A percentile compares a stretch with the other conserved stretches of the same genome.
Evolutionary conservation across 2,329 filamentous ascomycete species (phyloP).

Genomic region (Scedosporium minutisporum): DNA sequence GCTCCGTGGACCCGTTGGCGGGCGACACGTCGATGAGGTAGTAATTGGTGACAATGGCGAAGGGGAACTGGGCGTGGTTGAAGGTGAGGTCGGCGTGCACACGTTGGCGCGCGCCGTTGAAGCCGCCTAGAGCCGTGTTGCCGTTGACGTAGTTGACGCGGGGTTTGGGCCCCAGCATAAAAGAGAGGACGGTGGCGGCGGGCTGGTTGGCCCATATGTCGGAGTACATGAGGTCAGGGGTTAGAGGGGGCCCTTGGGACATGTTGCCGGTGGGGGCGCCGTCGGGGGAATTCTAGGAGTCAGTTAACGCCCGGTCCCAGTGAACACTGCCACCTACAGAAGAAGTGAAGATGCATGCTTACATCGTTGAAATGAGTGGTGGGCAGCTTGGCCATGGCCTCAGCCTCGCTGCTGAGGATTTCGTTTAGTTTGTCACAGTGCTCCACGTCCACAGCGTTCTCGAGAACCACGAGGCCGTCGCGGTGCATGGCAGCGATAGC

Average conservation of each 20-base stretch:
- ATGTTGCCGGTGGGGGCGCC: conserved; percentile 12
- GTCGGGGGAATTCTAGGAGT: conserved; percentile 9
- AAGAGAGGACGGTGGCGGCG: conserved; percentile 4
- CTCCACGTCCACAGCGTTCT: conserved; percentile 7
- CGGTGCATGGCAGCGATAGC: conserved; percentile 7
- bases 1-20: conserved; percentile 12
- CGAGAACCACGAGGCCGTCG: conserved; percentile 9
- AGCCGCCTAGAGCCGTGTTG: conserved; percentile 8
- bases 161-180: conserved; percentile 7
- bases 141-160: conserved; percentile 9
- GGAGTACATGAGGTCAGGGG: conserved; percentile 11
- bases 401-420: conserved; percentile 8
- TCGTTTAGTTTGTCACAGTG: conserved; percentile 8
- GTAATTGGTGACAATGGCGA: conserved; percentile 9
- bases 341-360: neutral
- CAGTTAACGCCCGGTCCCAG: neutral
- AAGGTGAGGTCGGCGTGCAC: conserved; percentile 9
- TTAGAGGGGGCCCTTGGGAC: conserved; percentile 12
- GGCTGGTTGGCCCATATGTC: conserved; percentile 10
- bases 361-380: conserved; percentile 12
- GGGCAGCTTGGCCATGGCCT: conserved; percentile 9
- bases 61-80: conserved; percentile 7
- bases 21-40: conserved; percentile 10
- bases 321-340: neutral
- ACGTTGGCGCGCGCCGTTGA: conserved; percentile 5